A percentile compares a stretch with the other conserved stretches of the same genome.
Evolutionary conservation across 306 rosid species (phyloP).

Genomic region (Fagus sylvatica): DNA sequence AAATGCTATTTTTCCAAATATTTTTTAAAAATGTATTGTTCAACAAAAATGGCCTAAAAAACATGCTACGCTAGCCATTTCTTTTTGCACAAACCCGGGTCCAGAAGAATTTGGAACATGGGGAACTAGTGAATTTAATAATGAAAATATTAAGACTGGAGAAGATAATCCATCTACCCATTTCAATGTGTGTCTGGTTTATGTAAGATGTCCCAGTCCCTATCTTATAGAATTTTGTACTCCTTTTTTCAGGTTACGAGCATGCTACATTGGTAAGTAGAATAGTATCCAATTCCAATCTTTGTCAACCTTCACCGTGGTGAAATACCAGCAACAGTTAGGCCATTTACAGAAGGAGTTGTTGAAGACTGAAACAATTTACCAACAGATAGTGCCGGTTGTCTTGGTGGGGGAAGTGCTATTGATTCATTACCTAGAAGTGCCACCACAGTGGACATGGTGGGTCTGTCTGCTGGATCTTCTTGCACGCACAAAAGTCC

Average conservation of each 20-base stretch:
- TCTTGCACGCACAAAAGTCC: slow-evolving; percentile 60
- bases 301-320: slow-evolving; percentile 13
- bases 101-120: too few species aligned
- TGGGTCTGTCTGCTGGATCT: slow-evolving; percentile 50
- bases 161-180: too few species aligned
- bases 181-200: too few species aligned
- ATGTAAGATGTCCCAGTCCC: neutral
- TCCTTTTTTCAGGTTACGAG: neutral
- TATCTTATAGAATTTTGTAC: too few species aligned
- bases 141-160: too few species aligned
- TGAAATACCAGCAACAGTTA: slow-evolving; percentile 21
- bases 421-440: slow-evolving; percentile 37
- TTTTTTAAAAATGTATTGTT: too few species aligned
- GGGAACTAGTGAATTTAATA: too few species aligned
- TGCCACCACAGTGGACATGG: slow-evolving; percentile 45
- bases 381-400: slow-evolving; percentile 40
- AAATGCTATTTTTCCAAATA: too few species aligned
- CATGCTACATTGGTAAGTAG: neutral
- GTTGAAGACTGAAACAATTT: slow-evolving; percentile 6
- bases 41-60: too few species aligned
- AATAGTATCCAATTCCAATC: neutral
- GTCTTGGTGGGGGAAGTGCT: slow-evolving; percentile 45
- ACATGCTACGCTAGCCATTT: too few species aligned
- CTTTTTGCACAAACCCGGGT: too few species aligned
- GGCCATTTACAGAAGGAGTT: slow-evolving; percentile 22